These are phyloP conservation scores for Sonneratia alba DNA, from an alignment of 345 rosid species.

Conservation along the genomic window DNA sequence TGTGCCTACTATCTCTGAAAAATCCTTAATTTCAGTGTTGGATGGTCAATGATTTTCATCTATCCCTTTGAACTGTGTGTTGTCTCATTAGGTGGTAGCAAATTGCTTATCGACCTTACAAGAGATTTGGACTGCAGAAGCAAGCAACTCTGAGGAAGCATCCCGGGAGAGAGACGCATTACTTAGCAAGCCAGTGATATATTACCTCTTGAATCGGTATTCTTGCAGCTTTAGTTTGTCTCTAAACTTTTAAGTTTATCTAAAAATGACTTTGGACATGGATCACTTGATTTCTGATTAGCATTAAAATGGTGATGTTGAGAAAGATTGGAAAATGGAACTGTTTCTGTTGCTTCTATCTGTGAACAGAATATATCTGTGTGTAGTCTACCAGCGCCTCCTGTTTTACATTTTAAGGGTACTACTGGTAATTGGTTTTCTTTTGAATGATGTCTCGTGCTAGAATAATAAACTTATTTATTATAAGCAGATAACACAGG, in stretches of 20 bases:
- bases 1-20: background rate
- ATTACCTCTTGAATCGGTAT: constrained; percentile 70
- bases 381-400: too few species aligned
- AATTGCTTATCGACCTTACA: constrained; percentile 83
- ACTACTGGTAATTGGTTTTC: too few species aligned
- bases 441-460: background rate
- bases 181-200: constrained; percentile 69
- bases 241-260: background rate
- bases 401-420: too few species aligned
- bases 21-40: background rate
- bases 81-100: constrained; percentile 58
- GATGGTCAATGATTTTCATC: constrained; percentile 1
- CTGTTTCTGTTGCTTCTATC: background rate
- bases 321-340: background rate
- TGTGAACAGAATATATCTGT: too few species aligned
- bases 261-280: background rate
- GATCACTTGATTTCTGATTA: background rate
- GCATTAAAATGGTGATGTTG: background rate
- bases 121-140: constrained; percentile 93
- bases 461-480: background rate
- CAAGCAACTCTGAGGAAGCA: constrained; percentile 83
- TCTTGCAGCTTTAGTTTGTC: background rate
- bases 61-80: background rate
- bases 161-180: constrained; percentile 69
- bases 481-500: background rate